Evolutionary conservation across 331 rosid genomes (phyloP), one percentile per base, ranked within the genome.

Genomic region (Stylosanthes scabra): DNA sequence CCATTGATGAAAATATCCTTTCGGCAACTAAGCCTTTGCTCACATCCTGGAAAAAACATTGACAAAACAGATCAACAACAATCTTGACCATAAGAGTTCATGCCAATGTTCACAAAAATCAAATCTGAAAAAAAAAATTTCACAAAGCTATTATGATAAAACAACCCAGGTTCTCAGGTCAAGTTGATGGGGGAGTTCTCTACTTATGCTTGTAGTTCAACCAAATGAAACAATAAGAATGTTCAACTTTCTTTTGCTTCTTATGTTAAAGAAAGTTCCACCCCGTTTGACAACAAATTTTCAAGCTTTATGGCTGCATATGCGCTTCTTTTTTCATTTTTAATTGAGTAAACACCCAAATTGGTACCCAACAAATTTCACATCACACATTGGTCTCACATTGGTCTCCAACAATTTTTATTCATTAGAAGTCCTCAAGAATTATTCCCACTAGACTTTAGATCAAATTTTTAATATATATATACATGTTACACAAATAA

Each of bases 21-120:
- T 88, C 96, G n/a, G 93, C 97, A 44, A 84, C 96, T 14, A 81
- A 39, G 49, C 98, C 98, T 81, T 93, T 93, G 83, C 87, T 88
- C 55, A 88, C 96, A 75, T 90, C 98, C 97, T 93, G 83, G 60
- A 13, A 42, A 29, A 82, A 3, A 50, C 58, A 46, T 29, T 29
- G 3, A 37, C 10, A 42, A 45, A 52, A 50, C 16, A 63, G 34
- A 5, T n/a, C n/a, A 70, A 55, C 40, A 63, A 63, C 66, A 76
- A 52, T 67, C 65, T 62, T 74, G 40, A 31, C 44, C 37, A 59
- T 8, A 3, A 61, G 34, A 68, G 34, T 8, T 69, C 29, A 37
- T 4, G 37, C 56, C 64, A 63, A 63, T 2, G n/a, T 45, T n/a
- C n/a, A n/a, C n/a, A n/a, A n/a, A n/a, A n/a, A n/a, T n/a, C n/a